These are phyloP conservation scores for Melaleuca alternifolia DNA, from an alignment of 345 rosid species.

Conservation along the genomic window DNA sequence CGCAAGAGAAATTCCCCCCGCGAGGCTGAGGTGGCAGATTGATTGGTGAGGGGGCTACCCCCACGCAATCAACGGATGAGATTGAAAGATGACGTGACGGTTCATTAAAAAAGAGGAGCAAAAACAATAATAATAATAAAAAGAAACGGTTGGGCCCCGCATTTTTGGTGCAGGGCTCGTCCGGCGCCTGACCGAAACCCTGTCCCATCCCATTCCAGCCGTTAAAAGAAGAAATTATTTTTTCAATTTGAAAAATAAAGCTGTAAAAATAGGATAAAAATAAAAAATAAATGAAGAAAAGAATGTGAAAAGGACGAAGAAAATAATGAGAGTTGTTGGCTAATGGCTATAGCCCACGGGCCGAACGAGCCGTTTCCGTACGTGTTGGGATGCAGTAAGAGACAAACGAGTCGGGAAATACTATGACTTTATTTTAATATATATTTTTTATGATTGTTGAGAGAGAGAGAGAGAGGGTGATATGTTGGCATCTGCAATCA, in stretches of 20 bases:
- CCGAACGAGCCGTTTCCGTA: background rate
- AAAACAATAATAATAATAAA: too few relatives aligned
- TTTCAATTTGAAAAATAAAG: background rate
- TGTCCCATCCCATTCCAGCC: background rate
- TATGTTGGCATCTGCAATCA: background rate
- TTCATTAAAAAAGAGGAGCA: background rate
- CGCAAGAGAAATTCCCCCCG: background rate
- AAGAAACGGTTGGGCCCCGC: background rate
- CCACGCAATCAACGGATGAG: background rate
- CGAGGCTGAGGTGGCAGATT: background rate
- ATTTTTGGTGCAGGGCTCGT: background rate
- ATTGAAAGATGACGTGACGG: background rate
- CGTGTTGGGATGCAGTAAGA: background rate
- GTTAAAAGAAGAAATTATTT: background rate
- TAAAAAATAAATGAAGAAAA: background rate
- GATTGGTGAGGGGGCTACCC: background rate
- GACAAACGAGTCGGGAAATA: background rate
- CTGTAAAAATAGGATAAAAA: background rate
- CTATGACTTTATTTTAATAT: too few relatives aligned
- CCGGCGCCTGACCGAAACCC: background rate
- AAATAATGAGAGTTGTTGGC: background rate
- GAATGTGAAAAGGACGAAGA: fast-evolving
- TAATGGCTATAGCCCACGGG: background rate
- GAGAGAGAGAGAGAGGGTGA: background rate
- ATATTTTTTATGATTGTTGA: background rate